These are phyloP conservation scores for Kwoniella europaea DNA, from an alignment of 768 basidiomycete genomes.

Conservation along the genomic window DNA sequence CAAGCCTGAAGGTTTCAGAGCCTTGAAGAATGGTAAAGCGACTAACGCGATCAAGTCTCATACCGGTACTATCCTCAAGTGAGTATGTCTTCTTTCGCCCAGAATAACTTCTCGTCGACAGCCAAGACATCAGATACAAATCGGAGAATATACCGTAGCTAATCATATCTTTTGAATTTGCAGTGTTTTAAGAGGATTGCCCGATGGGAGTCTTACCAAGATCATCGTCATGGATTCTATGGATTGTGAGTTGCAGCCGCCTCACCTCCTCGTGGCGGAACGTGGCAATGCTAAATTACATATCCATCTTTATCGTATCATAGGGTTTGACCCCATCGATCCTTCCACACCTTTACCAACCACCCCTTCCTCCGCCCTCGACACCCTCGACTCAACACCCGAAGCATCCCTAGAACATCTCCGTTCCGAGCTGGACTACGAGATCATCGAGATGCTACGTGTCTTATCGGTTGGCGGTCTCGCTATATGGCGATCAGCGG, in stretches of 20 bases:
- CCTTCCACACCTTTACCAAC: slow-evolving; percentile 44
- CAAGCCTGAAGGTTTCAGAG: slow-evolving; percentile 67
- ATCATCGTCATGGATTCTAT: slow-evolving; percentile 74
- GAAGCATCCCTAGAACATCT: slow-evolving; percentile 55
- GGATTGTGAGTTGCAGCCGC: slow-evolving; percentile 25
- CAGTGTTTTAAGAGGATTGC: slow-evolving; percentile 63
- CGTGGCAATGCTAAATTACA: no score
- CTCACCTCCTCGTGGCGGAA: no score
- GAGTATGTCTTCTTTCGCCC: slow-evolving; percentile 33
- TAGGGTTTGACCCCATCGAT: slow-evolving; percentile 57
- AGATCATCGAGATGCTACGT: slow-evolving; percentile 65
- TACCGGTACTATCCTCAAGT: slow-evolving; percentile 74
- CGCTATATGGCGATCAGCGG: slow-evolving; percentile 72
- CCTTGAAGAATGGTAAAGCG: slow-evolving; percentile 61
- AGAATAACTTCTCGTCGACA: no score
- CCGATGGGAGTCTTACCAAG: slow-evolving; percentile 65
- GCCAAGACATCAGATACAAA: no score
- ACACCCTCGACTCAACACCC: slow-evolving; percentile 63
- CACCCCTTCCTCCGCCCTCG: slow-evolving; percentile 41
- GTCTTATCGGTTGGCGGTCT: slow-evolving; percentile 68
- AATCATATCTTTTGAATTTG: no score
- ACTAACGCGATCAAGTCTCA: slow-evolving; percentile 69
- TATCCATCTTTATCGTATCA: neutral
- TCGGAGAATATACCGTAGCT: no score
- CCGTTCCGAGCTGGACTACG: slow-evolving; percentile 63